These are phyloP conservation scores for Trypanosoma avium DNA, from an alignment of 208 protist species.

Conservation along the genomic window DNA sequence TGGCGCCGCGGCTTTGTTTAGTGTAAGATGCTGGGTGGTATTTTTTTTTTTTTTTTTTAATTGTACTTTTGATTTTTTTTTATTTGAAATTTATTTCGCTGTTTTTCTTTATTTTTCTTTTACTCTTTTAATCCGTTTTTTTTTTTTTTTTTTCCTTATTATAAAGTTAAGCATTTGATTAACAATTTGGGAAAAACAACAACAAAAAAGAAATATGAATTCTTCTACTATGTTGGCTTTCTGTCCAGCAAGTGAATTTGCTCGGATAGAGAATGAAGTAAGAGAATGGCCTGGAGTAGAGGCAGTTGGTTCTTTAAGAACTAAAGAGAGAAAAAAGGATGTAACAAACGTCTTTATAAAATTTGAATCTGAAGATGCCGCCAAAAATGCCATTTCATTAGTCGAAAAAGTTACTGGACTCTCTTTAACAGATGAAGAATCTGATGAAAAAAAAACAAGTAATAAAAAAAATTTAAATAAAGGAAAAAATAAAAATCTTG, in stretches of 20 bases:
- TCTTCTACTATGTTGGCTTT: slow-evolving; percentile 18
- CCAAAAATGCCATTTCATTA: slow-evolving; percentile 32
- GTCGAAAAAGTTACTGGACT: slow-evolving; percentile 51
- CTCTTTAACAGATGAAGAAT: slow-evolving; percentile 5
- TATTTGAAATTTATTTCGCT: slow-evolving; percentile 35
- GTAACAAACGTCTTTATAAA: slow-evolving; percentile 84
- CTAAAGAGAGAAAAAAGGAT: slow-evolving; percentile 81
- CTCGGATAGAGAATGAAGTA: slow-evolving; percentile 58
- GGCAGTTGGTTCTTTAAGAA: slow-evolving; percentile 74
- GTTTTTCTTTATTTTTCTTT: not conserved
- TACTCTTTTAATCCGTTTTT: not conserved
- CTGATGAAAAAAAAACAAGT: slow-evolving; percentile 6
- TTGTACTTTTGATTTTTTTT: slow-evolving; percentile 1
- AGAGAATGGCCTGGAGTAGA: slow-evolving; percentile 76
- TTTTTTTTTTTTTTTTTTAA: slow-evolving; percentile 14
- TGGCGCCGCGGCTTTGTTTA: too few species aligned
- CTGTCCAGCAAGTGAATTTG: slow-evolving; percentile 69
- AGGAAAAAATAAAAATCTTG: slow-evolving; percentile 31
- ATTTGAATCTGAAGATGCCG: slow-evolving; percentile 46
- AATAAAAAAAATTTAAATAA: slow-evolving; percentile 27
- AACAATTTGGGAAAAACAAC: too few species aligned
- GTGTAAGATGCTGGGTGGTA: not conserved
- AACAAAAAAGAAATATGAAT: slow-evolving; percentile 20
- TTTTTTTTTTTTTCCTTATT: slow-evolving; percentile 5
- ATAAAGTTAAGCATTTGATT: too few species aligned